Evolutionary conservation across 306 rosid species (phyloP).

Genomic region (Cicer judaicum): DNA sequence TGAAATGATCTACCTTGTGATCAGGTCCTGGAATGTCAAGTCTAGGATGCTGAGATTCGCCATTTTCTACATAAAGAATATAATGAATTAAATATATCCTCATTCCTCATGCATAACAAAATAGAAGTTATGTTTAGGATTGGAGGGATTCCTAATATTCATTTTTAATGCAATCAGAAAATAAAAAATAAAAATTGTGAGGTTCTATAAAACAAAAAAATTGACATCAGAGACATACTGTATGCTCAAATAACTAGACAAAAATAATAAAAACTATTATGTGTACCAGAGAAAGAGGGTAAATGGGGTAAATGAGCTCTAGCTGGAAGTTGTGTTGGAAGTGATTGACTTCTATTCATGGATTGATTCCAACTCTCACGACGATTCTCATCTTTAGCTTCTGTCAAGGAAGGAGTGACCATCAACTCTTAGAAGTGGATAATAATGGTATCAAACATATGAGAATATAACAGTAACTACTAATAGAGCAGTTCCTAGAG

Average conservation of each 20-base stretch:
- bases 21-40: constrained; percentile 66
- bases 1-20: constrained; percentile 59
- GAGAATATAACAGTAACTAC: constrained; percentile 4
- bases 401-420: constrained; percentile 49
- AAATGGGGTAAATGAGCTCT: constrained; percentile 90
- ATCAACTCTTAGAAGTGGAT: constrained; percentile 36
- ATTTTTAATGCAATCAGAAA: background rate
- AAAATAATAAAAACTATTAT: constrained; percentile 22
- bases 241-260: constrained; percentile 36
- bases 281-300: constrained; percentile 81
- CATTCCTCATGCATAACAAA: constrained; percentile 26
- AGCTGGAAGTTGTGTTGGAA: constrained; percentile 90
- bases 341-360: constrained; percentile 61
- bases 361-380: constrained; percentile 73
- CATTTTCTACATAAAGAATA: constrained; percentile 66
- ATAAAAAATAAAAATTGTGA: background rate
- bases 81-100: constrained; percentile 18
- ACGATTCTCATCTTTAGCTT: constrained; percentile 56
- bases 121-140: constrained; percentile 14
- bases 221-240: constrained; percentile 23
- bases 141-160: background rate
- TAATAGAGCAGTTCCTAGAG: background rate
- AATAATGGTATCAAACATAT: constrained; percentile 23
- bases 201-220: constrained; percentile 16
- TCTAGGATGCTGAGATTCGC: constrained; percentile 73